These are phyloP conservation scores for Lonicera japonica DNA, from an alignment of 129 eudicot genomes.

Conservation along the genomic window DNA sequence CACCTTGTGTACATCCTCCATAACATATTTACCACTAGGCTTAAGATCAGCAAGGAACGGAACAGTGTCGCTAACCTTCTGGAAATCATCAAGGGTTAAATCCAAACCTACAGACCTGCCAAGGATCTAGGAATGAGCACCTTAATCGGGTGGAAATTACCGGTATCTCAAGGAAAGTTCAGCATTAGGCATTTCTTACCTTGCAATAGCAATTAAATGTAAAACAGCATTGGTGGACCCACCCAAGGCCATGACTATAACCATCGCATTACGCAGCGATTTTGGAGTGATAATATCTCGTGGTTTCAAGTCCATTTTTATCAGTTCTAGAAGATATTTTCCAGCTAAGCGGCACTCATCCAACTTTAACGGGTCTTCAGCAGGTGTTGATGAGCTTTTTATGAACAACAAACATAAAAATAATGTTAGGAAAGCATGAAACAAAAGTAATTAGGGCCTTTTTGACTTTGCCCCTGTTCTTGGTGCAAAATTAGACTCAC, in stretches of 20 bases:
- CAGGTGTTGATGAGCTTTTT: conserved; percentile 93
- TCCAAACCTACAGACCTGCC: conserved; percentile 88
- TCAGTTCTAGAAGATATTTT: conserved; percentile 69
- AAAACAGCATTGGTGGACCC: conserved; percentile 98
- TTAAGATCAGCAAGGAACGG: conserved; percentile 99
- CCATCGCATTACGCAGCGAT: conserved; percentile 91
- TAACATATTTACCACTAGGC: conserved; percentile 97
- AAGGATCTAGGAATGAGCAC: conserved; percentile 9
- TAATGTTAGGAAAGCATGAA: neutral
- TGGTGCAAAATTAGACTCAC: too few species aligned
- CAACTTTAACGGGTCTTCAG: conserved; percentile 93
- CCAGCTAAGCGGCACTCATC: conserved; percentile 96
- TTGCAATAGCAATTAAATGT: conserved; percentile 95
- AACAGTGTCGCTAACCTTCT: conserved; percentile 80
- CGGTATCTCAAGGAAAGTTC: neutral
- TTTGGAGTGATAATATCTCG: conserved; percentile 79
- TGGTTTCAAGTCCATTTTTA: conserved; percentile 93
- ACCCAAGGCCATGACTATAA: conserved; percentile 95
- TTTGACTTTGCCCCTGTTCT: too few species aligned
- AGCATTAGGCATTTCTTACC: conserved; percentile 31
- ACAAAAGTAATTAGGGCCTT: neutral
- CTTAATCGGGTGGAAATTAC: conserved; percentile 2
- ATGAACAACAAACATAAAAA: conserved; percentile 1
- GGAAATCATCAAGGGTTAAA: conserved; percentile 86
- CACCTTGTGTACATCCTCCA: conserved; percentile 98